Conservation (phyloP, 495 filamentous ascomycete species). For the Platismatia glauca region DNA sequence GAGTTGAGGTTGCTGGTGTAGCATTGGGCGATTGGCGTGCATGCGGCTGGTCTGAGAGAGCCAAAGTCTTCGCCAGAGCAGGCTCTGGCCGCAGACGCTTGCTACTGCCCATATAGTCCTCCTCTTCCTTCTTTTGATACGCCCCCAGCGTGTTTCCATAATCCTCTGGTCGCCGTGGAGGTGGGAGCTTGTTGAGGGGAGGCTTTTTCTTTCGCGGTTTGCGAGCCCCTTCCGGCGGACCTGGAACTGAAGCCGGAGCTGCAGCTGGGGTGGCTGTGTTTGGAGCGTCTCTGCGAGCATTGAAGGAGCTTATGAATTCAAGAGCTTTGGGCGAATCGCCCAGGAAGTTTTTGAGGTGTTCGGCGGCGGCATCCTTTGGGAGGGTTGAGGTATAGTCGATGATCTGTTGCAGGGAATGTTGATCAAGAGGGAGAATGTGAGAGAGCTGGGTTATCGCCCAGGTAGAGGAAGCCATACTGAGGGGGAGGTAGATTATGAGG, state of each 20-base stretch:
- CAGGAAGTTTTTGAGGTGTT: constrained; percentile 79
- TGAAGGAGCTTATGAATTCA: constrained; percentile 91
- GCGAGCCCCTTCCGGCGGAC: constrained; percentile 23
- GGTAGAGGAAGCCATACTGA: constrained; percentile 17
- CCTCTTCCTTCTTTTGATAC: constrained; percentile 55
- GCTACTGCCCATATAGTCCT: constrained; percentile 51
- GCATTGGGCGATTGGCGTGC: constrained; percentile 31
- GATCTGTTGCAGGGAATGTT: constrained; percentile 71
- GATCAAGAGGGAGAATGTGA: constrained; percentile 71
- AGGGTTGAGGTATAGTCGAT: constrained; percentile 67
- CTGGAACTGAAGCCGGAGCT: not conserved
- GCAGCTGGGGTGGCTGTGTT: constrained; percentile 9
- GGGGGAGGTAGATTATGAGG: not conserved
- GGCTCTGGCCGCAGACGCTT: constrained; percentile 27
- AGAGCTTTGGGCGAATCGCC: constrained; percentile 77
- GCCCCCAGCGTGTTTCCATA: constrained; percentile 46
- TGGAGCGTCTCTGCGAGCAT: constrained; percentile 50
- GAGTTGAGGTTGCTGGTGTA: constrained; percentile 25
- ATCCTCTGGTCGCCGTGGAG: constrained; percentile 48
- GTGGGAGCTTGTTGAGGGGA: constrained; percentile 50
- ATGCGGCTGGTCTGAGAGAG: constrained; percentile 33
- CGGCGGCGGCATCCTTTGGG: constrained; percentile 63
- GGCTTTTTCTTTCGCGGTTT: constrained; percentile 52
- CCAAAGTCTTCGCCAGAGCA: constrained; percentile 27
- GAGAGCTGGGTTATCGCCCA: constrained; percentile 64